Base-by-base conservation (phyloP, 768 basidiomycete genomes). In the Collybia sp. region DNA sequence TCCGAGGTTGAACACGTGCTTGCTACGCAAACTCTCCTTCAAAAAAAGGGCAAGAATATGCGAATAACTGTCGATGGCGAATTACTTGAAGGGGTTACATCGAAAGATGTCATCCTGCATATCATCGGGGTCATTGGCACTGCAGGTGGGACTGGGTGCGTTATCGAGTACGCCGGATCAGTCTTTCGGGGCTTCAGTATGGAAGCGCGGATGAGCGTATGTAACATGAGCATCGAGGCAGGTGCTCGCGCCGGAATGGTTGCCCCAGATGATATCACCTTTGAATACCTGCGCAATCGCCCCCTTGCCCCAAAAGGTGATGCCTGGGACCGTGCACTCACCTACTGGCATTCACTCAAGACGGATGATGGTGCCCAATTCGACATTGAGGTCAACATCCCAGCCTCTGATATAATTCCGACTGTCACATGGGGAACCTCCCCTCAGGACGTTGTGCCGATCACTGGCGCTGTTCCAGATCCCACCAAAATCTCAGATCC, bases 191-290 rank as follows among this genome's bases (percentile, higher is more conserved):
- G 72, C 15, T 82, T 92, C 58, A 85, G 83, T 58, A 91, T 93
- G 88, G 92, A 94, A 63, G 89, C 87, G 33, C 82, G 91, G 42
- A 91, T 88, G 87, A 88, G 84, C 57, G 83, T 83, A 51, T 93
- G 91, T 69, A 94, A 94, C 68, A 93, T 94, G 92, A 93, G 90
- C 48, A 93, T 94, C 58, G 92, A 94, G 64, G 92, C 84, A 46
- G 92, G 92, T 57, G 92, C 92, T 54, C 80, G 92, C 57, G 92
- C 92, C 10, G 91, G 91, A 43, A 92, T 94, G 90, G 77, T 94
- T 47, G 91, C 89, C 13, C 91, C 92, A 1, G 92, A 94, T 60
- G 85, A 93, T 19, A 70, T 83, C 49, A 94, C 92, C 10, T 92
- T 93, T 58, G 73, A 77, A 25, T 94, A 94, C 64, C 82, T 94